Base-by-base conservation (phyloP, 768 basidiomycete genomes). In the Amanita brunnescens region DNA sequence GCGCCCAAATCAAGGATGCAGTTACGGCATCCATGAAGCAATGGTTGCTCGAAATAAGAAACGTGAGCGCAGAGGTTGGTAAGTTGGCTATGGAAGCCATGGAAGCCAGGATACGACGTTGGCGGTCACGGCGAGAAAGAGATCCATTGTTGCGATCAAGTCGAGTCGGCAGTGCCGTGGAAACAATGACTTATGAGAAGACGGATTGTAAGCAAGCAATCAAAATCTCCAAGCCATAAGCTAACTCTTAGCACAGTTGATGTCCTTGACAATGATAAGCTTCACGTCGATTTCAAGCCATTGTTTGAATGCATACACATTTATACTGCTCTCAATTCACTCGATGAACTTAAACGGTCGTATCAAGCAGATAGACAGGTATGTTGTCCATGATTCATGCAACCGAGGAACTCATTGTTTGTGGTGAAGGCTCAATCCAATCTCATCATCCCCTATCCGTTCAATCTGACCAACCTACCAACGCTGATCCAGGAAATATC, bases 361-460 rank as follows among this genome's bases (percentile, higher is more conserved):
- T 99, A 97, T 60, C 95, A 98, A 68, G 91, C 89, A n/a, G 96
- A 99, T 66, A 80, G 96, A 61, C 92, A 95, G 75, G 92, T 84
- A 60, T 33, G 65, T 51, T 10, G 41, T 5, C 18, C 9, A 14
- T 41, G 14, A 18, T 41, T 18, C 10, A 39, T 26, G 16, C 40
- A 9, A 34, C 16, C 18, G n/a, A 23, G 33, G 21, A 7, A 29
- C 26, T 7, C 52, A 55, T 33, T 29, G 32, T 41, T 18, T 32
- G 63, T 47, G 16, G 26, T 29, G 42, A 57, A 96, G 95, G 91
- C 93, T 0, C 96, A 99, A 87, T 95, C 96, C 2, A 88, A 89
- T 56, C 79, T 99, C 7, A 96, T 98, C 63, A 79, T 99, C 24
- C 92, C 89, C 1, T 72, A 72, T 23, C 84, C 85, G 0, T 71